Percentiles rank a stretch among this genome's conserved stretches.
Evolutionary conservation across 352 stramenopile genomes (phyloP).

Genomic region (Phytophthora rubi): DNA sequence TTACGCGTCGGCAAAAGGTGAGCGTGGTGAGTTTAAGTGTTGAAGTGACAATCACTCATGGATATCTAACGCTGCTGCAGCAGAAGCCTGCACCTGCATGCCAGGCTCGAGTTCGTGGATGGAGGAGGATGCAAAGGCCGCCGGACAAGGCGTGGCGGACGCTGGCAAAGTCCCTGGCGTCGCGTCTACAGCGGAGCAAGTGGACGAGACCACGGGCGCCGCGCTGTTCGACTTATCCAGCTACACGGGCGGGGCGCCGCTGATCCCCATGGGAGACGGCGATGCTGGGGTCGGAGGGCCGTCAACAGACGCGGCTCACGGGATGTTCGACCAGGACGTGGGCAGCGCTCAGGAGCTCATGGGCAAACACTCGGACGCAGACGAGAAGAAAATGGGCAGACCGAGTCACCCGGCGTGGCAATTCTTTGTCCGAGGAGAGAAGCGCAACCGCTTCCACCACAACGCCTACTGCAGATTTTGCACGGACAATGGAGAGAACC

Average conservation of each 20-base stretch:
- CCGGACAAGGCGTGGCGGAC: not conserved
- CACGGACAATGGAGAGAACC: constrained; percentile 55
- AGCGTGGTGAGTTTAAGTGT: constrained; percentile 5
- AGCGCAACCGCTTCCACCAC: constrained; percentile 86
- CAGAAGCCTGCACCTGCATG: not conserved
- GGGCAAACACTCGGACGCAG: constrained; percentile 30
- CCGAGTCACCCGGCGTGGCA: constrained; percentile 80
- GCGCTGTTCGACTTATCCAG: constrained; percentile 58
- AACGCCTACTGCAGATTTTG: constrained; percentile 82
- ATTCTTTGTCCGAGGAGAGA: constrained; percentile 77
- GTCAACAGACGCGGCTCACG: constrained; percentile 7
- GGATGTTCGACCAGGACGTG: constrained; percentile 28
- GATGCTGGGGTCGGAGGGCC: not conserved
- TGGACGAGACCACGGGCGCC: constrained; percentile 24
- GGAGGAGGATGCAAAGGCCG: constrained; percentile 10
- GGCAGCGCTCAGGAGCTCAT: constrained; percentile 21
- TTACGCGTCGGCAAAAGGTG: constrained; percentile 22
- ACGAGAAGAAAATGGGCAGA: constrained; percentile 77
- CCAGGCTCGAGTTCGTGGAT: constrained; percentile 21
- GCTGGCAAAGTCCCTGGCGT: not conserved
- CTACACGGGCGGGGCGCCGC: constrained; percentile 51
- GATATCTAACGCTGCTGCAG: not conserved
- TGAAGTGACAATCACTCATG: constrained; percentile 36
- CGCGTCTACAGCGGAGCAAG: constrained; percentile 13
- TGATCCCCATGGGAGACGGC: constrained; percentile 34